Percentiles rank a stretch among this genome's conserved stretches.
phyloP scores from a whole-genome alignment of 495 filamentous ascomycete genomes.

The Tuber borchii region DNA sequence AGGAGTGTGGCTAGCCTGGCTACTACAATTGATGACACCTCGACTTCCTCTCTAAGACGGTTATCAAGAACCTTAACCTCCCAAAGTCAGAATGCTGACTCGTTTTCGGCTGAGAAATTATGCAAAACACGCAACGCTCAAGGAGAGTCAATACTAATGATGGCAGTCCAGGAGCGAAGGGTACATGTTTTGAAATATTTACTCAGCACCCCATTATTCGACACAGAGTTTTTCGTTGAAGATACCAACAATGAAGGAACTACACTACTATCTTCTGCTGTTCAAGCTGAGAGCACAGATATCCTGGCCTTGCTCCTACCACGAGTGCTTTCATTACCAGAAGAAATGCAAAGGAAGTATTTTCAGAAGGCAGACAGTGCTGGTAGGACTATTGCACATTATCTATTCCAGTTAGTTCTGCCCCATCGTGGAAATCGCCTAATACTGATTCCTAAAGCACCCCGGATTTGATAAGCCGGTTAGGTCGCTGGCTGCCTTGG shows the following conservation, averaged over 20 bases:
- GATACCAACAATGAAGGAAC: conserved; percentile 85
- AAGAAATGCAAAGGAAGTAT: conserved; percentile 54
- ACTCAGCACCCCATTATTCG: conserved; percentile 49
- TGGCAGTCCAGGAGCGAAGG: conserved; percentile 78
- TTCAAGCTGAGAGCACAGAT: conserved; percentile 72
- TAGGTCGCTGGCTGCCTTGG: conserved; percentile 80
- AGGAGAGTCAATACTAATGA: conserved; percentile 89
- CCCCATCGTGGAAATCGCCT: neutral
- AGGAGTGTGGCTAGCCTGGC: conserved; percentile 35
- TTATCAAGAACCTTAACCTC: conserved; percentile 34
- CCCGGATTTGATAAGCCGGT: conserved; percentile 64
- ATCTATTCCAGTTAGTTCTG: conserved; percentile 65
- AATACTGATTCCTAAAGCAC: conserved; percentile 42
- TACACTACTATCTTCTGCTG: conserved; percentile 85
- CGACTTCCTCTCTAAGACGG: conserved; percentile 25
- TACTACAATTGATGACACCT: conserved; percentile 33
- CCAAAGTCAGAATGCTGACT: conserved; percentile 37
- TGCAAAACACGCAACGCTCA: conserved; percentile 38
- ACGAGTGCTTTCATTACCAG: conserved; percentile 53
- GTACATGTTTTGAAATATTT: conserved; percentile 67
- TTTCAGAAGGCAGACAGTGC: conserved; percentile 68
- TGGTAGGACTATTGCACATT: conserved; percentile 86
- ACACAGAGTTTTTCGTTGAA: conserved; percentile 68
- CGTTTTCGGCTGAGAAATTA: conserved; percentile 37
- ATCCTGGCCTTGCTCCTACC: conserved; percentile 69